These are phyloP conservation scores for Melampsora larici-populina DNA, from an alignment of 1,284 basidiomycete species.

Conservation along the genomic window DNA sequence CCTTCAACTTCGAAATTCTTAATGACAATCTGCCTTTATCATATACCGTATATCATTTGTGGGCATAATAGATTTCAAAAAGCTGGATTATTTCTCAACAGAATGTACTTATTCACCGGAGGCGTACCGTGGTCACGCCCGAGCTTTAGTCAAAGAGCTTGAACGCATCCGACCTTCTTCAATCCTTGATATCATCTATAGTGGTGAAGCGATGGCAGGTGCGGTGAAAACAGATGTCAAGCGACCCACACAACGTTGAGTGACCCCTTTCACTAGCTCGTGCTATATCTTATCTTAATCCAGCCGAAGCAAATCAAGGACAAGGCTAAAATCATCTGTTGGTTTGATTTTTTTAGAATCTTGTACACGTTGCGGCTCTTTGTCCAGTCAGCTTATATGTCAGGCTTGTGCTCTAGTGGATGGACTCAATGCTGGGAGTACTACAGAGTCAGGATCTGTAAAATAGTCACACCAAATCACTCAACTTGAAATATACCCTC, in stretches of 20 bases:
- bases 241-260: conserved; percentile 43
- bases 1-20: not conserved
- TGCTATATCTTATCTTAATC: conserved; percentile 62
- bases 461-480: too few species aligned
- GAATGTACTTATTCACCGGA: conserved; percentile 96
- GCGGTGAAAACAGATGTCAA: conserved; percentile 59
- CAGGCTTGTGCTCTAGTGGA: conserved; percentile 40
- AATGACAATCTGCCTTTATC: too few species aligned
- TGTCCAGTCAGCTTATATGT: conserved; percentile 59
- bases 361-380: conserved; percentile 83
- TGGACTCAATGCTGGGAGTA: conserved; percentile 19
- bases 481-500: too few species aligned
- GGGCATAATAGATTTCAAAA: conserved; percentile 47
- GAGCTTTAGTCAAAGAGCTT: conserved; percentile 89
- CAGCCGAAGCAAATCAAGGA: too few species aligned
- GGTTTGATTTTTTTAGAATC: conserved; percentile 62
- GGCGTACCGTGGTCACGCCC: conserved; percentile 92
- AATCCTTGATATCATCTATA: conserved; percentile 95
- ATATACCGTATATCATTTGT: not conserved
- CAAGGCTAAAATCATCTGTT: conserved; percentile 2
- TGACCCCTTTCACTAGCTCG: not conserved
- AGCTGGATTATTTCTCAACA: conserved; percentile 94
- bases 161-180: conserved; percentile 88
- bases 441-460: too few species aligned
- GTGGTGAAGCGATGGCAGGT: conserved; percentile 64